A percentile compares a stretch with the other conserved stretches of the same genome.
phyloP scores from a whole-genome alignment of 805 yeast genomes.

The Wickerhamomyces ciferrii region DNA sequence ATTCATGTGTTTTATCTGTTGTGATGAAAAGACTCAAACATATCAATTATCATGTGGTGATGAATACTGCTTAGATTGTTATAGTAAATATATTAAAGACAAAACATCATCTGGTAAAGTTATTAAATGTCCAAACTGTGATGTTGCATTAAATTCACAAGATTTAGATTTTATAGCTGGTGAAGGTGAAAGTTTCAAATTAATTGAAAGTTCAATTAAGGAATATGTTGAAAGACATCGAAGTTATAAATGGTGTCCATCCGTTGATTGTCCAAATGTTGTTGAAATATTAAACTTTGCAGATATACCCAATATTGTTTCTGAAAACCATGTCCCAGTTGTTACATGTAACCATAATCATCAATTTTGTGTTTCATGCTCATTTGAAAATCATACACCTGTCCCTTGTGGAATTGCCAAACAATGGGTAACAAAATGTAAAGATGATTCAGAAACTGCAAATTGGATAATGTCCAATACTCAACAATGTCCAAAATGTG shows the following conservation, averaged over 20 bases:
- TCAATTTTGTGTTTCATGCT: constrained; percentile 75
- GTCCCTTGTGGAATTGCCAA: constrained; percentile 69
- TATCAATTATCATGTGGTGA: constrained; percentile 68
- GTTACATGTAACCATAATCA: constrained; percentile 66
- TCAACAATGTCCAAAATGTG: constrained; percentile 81
- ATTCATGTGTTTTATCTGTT: constrained; percentile 66
- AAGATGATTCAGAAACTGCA: constrained; percentile 82
- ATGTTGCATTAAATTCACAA: constrained; percentile 29
- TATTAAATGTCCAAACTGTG: constrained; percentile 63
- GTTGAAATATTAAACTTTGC: constrained; percentile 29
- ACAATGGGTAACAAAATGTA: constrained; percentile 73
- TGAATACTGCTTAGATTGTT: constrained; percentile 66
- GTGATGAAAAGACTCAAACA: constrained; percentile 42
- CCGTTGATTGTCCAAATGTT: constrained; percentile 67
- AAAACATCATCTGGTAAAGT: constrained; percentile 36
- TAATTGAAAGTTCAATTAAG: constrained; percentile 34
- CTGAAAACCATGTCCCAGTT: constrained; percentile 42
- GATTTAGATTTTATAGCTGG: constrained; percentile 40
- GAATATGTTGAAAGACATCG: constrained; percentile 47
- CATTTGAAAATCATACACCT: constrained; percentile 74
- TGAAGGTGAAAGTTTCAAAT: constrained; percentile 21
- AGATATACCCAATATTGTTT: constrained; percentile 6
- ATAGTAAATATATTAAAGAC: constrained; percentile 49
- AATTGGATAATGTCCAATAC: constrained; percentile 87
- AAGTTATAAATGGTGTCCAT: constrained; percentile 74